Conservation (phyloP, 345 rosid genomes). For the Acer negundo region DNA sequence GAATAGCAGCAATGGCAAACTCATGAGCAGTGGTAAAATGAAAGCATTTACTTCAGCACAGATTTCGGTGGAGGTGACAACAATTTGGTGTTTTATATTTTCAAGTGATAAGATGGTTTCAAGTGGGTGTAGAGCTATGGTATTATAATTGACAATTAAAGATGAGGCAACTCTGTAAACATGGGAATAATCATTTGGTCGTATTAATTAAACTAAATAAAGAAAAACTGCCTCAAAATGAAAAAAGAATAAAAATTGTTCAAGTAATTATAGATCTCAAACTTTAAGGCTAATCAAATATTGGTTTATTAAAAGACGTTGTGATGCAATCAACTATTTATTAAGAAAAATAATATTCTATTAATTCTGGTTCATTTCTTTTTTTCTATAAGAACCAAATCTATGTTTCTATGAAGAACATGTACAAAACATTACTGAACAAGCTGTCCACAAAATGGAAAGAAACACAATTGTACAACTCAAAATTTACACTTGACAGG, state of each 20-base stretch:
- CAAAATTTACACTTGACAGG: neutral
- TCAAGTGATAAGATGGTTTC: neutral
- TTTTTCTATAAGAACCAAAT: neutral
- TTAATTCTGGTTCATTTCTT: neutral
- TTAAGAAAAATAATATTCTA: neutral
- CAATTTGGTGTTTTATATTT: neutral
- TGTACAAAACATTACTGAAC: neutral
- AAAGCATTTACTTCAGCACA: neutral
- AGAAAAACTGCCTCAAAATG: neutral
- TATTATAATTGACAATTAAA: neutral
- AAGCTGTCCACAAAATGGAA: neutral
- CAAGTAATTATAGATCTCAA: neutral
- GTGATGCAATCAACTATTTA: neutral
- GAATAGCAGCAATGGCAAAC: neutral
- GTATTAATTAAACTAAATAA: neutral
- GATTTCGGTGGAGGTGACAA: neutral
- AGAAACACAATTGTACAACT: neutral
- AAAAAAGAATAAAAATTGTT: neutral
- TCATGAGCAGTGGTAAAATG: neutral
- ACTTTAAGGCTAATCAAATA: neutral
- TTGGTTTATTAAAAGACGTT: neutral
- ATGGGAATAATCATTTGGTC: neutral
- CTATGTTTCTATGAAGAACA: neutral
- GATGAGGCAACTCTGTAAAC: neutral
- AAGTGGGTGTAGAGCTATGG: neutral